Conservation (phyloP, 148 eudicot species). For the Diospyros kaki region DNA sequence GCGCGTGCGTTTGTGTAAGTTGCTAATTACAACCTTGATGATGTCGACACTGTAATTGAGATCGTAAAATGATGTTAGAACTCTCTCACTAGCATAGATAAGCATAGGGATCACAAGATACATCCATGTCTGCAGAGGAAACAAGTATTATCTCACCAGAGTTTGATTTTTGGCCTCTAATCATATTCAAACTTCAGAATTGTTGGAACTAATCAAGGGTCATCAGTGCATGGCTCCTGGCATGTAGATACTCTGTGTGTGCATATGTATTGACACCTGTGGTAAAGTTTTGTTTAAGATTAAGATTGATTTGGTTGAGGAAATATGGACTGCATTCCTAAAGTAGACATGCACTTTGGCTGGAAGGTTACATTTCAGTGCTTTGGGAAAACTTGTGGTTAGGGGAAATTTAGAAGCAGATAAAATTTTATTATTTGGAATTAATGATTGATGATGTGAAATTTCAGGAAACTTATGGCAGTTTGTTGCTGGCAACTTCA, state of each 20-base stretch:
- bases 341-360: background rate
- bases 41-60: conserved; percentile 53
- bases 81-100: conserved; percentile 70
- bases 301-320: too few species aligned
- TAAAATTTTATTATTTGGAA: background rate
- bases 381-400: background rate
- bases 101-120: conserved; percentile 66
- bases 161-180: background rate
- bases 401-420: background rate
- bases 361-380: background rate
- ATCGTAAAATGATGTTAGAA: conserved; percentile 53
- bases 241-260: background rate
- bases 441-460: too few species aligned
- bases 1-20: background rate
- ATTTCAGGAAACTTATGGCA: too few species aligned
- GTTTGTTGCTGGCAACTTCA: too few species aligned
- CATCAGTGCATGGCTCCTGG: background rate
- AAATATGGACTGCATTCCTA: background rate
- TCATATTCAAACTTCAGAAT: background rate
- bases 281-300: too few species aligned
- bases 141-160: background rate
- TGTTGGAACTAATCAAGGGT: too few species aligned
- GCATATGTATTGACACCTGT: too few species aligned
- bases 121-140: conserved; percentile 88
- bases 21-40: conserved; percentile 46